Conservation (phyloP, 1,284 basidiomycete genomes). For the Pyrrhoderma lamaoense region DNA sequence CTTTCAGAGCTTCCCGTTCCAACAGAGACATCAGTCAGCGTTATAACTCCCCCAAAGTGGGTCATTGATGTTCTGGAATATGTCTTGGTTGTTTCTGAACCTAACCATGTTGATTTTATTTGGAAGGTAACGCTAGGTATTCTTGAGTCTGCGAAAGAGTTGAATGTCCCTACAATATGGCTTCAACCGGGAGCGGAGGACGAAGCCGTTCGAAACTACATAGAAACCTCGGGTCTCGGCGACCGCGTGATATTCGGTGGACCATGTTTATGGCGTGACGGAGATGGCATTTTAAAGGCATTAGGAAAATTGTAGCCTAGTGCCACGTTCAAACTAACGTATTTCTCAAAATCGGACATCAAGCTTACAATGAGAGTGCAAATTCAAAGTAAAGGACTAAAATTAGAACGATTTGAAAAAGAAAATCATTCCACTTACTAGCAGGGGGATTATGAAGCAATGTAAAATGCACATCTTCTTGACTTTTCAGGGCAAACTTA, state of each 20-base stretch:
- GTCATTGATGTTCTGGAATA: slow-evolving; percentile 4
- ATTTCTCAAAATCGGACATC: too few species aligned
- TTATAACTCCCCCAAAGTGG: slow-evolving; percentile 68
- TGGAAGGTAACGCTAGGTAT: slow-evolving; percentile 58
- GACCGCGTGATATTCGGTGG: slow-evolving; percentile 68
- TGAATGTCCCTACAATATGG: slow-evolving; percentile 66
- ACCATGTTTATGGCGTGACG: slow-evolving; percentile 65
- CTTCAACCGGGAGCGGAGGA: slow-evolving; percentile 82
- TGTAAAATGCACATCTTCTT: too few species aligned
- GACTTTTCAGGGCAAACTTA: too few species aligned
- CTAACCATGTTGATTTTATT: background rate
- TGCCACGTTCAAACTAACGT: too few species aligned
- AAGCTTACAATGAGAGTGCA: too few species aligned
- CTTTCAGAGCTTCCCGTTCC: slow-evolving; percentile 58
- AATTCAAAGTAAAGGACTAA: too few species aligned
- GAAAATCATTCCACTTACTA: too few species aligned
- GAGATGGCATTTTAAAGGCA: slow-evolving; percentile 41
- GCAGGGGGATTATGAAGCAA: too few species aligned
- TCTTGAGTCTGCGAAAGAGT: slow-evolving; percentile 55
- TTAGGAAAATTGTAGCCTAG: too few species aligned
- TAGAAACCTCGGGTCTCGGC: slow-evolving; percentile 46
- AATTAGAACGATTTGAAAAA: too few species aligned
- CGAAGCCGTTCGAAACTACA: slow-evolving; percentile 41
- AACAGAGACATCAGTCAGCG: slow-evolving; percentile 65
- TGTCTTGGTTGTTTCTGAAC: background rate